Conservation (phyloP, 2,329 filamentous ascomycete species). For the Scytalidium sp. region DNA sequence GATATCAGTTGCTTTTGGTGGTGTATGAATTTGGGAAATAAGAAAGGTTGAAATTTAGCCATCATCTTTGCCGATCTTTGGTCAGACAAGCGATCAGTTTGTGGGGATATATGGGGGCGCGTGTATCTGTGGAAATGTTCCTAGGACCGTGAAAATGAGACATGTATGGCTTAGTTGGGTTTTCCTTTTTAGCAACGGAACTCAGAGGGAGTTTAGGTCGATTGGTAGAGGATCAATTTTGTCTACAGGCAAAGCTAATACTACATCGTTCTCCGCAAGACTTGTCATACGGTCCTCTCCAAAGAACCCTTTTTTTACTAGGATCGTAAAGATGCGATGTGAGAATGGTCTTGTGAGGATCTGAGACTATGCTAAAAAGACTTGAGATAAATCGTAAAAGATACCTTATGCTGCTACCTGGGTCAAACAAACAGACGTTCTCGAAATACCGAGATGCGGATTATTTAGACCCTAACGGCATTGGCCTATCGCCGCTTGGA, state of each 20-base stretch:
- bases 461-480: too few relatives aligned
- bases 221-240: background rate
- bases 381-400: too few relatives aligned
- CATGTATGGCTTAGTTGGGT: background rate
- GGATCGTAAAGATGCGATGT: too few relatives aligned
- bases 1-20: background rate
- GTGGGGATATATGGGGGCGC: background rate
- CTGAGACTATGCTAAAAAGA: too few relatives aligned
- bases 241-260: background rate
- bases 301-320: too few relatives aligned
- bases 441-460: too few relatives aligned
- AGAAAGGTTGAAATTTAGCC: background rate
- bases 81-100: background rate
- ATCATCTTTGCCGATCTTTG: background rate
- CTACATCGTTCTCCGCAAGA: background rate
- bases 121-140: background rate
- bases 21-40: background rate
- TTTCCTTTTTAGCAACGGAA: background rate
- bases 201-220: background rate
- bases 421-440: too few relatives aligned
- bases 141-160: background rate
- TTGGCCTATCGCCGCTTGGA: too few relatives aligned
- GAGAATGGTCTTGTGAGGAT: too few relatives aligned
- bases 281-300: too few relatives aligned
- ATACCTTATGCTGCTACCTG: too few relatives aligned